Conservation (phyloP, 495 filamentous ascomycete species). For the Terfezia boudieri region DNA sequence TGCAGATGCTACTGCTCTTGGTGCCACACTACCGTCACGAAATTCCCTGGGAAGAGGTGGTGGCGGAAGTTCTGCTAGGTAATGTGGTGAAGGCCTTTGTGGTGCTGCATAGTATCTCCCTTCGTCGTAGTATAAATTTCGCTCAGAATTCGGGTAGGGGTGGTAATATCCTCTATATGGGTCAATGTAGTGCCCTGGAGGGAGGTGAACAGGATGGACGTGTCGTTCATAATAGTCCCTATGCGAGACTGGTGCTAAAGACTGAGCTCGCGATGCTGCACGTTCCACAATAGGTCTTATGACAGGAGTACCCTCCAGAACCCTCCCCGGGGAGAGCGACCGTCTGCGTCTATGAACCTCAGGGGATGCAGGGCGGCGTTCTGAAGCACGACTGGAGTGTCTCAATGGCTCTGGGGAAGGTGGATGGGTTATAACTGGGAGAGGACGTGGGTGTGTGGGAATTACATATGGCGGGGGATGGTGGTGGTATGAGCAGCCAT, state of each 20-base stretch:
- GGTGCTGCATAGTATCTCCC: slow-evolving; percentile 9
- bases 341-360: slow-evolving; percentile 4
- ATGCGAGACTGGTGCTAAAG: slow-evolving; percentile 1
- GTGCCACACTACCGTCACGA: slow-evolving; percentile 6
- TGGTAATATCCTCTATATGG: slow-evolving; percentile 4
- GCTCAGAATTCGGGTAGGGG: slow-evolving; percentile 5
- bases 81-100: slow-evolving; percentile 3
- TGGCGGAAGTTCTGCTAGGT: slow-evolving; percentile 1
- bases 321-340: neutral
- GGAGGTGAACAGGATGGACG: slow-evolving; percentile 4
- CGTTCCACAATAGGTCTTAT: slow-evolving; percentile 3
- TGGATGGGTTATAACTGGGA: slow-evolving; percentile 6
- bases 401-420: slow-evolving; percentile 7
- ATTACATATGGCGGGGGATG: slow-evolving; percentile 1
- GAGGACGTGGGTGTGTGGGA: slow-evolving; percentile 7
- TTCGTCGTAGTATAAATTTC: slow-evolving; percentile 10
- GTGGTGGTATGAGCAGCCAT: slow-evolving; percentile 7
- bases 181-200: slow-evolving; percentile 3
- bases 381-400: slow-evolving; percentile 6
- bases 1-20: slow-evolving; percentile 9
- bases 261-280: slow-evolving; percentile 4
- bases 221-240: slow-evolving; percentile 8
- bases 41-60: slow-evolving; percentile 1
- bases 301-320: neutral
- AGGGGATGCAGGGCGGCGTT: slow-evolving; percentile 11